Evolutionary conservation across 345 rosid genomes (phyloP), one percentile per base, ranked within the genome.

Genomic region (Crucihimalaya himalaica): DNA sequence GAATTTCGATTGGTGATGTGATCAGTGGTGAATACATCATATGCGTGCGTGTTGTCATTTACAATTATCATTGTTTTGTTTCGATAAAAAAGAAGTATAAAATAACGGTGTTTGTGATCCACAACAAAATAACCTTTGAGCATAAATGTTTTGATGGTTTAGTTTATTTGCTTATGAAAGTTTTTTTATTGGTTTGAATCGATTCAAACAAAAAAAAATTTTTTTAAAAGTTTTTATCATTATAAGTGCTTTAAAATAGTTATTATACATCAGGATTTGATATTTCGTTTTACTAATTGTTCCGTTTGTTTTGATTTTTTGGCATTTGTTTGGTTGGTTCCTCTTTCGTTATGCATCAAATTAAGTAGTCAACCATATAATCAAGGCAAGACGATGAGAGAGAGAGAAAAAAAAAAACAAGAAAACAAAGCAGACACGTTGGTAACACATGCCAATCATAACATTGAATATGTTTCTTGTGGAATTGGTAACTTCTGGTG

Each of bases 391-490:
- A 8, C 19, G 21, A 65, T 20, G 10, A 23, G 64, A 45, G 23
- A 45, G 20, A 37, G 14, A 11, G 1, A 6, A n/a, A 40, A 20
- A 20, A 28, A 8, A 21, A 20, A 19, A 20, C 45, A 60, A 63
- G 58, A 46, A 65, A 73, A 56, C 66, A 73, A 65, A 47, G 54
- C 6, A 66, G 63, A 43, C 64, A 75, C 68, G 70, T 76, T 69
- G 79, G 79, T 76, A 76, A 76, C 79, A 76, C 75, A 76, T 76
- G 79, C 64, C 69, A 69, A 62, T 76, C 79, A 62, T 76, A 62
- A 45, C 70, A 76, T 34, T 68, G 64, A 52, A 53, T 68, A 68
- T 68, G 79, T 76, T 69, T 76, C 75, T 69, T 76, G 65, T 4
- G 70, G 37, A 76, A 69, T 53, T 55, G 70, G 79, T 46, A 76